A percentile compares a stretch with the other conserved stretches of the same genome.
Evolutionary conservation across 2,329 filamentous ascomycete species (phyloP).

Genomic region (Ceratocystis eucalypticola): DNA sequence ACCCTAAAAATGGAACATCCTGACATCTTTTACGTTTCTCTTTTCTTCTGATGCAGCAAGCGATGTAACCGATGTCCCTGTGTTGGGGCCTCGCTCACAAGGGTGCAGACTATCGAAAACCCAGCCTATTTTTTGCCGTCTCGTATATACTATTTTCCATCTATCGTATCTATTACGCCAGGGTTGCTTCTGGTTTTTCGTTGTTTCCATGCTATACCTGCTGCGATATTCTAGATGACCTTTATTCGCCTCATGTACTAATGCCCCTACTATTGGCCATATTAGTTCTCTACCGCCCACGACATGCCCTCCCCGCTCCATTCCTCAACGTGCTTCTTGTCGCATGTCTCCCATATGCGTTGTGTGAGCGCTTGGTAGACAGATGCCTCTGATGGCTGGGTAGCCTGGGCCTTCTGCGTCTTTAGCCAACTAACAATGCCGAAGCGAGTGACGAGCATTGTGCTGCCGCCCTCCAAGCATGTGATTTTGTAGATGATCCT

Average conservation of each 20-base stretch:
- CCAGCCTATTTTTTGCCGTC: no score
- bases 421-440: constrained; percentile 60
- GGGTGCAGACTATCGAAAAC: no score
- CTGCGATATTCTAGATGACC: background rate
- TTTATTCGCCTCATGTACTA: no score
- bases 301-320: constrained; percentile 19
- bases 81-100: no score
- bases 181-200: background rate
- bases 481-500: constrained; percentile 54
- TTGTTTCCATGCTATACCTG: background rate
- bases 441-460: constrained; percentile 65
- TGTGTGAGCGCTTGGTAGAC: constrained; percentile 42
- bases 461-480: constrained; percentile 56
- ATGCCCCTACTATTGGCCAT: background rate
- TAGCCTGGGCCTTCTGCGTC: constrained; percentile 11
- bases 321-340: constrained; percentile 33
- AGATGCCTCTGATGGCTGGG: constrained; percentile 39
- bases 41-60: no score
- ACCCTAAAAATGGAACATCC: no score
- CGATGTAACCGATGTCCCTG: no score
- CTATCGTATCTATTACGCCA: background rate
- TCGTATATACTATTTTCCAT: background rate
- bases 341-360: constrained; percentile 50
- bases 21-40: no score
- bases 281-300: constrained; percentile 9